Percentiles rank a stretch among this genome's conserved stretches.
Conservation (phyloP, 2,329 filamentous ascomycete species). For the Ophiostoma pallidulum region DNA sequence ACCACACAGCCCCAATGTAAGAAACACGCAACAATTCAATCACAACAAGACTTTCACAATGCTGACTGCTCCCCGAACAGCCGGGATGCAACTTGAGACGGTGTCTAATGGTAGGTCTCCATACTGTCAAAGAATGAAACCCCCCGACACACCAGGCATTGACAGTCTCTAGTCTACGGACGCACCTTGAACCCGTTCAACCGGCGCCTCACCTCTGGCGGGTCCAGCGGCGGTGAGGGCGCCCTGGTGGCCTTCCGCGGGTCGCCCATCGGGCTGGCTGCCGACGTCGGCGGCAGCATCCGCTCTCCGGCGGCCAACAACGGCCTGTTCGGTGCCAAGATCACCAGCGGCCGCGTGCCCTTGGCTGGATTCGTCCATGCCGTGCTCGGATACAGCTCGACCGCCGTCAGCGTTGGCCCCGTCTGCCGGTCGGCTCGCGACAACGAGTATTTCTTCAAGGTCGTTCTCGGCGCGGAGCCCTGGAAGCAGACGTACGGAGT, state of each 20-base stretch:
- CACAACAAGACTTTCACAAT: background rate
- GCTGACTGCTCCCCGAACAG: background rate
- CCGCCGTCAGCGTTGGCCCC: background rate
- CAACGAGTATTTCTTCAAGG: background rate
- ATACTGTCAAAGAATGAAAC: background rate
- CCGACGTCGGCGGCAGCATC: conserved; percentile 1
- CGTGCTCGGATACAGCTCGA: background rate
- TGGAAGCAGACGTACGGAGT: background rate
- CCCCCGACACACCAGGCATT: background rate
- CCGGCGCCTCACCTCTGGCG: background rate
- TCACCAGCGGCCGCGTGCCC: background rate
- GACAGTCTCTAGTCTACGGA: background rate
- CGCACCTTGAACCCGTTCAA: background rate
- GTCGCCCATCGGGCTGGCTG: background rate
- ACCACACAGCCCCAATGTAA: background rate
- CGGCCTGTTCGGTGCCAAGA: background rate
- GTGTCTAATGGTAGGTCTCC: background rate
- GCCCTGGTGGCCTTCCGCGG: background rate
- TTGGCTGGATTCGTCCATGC: background rate
- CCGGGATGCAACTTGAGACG: background rate
- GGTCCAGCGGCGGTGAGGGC: conserved; percentile 1
- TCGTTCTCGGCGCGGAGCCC: background rate
- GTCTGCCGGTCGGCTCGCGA: background rate
- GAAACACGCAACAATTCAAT: background rate
- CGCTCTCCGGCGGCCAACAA: background rate